Base-by-base conservation (phyloP, 192 early-diverging fungal species). In the Entomortierella chlamydospora region DNA sequence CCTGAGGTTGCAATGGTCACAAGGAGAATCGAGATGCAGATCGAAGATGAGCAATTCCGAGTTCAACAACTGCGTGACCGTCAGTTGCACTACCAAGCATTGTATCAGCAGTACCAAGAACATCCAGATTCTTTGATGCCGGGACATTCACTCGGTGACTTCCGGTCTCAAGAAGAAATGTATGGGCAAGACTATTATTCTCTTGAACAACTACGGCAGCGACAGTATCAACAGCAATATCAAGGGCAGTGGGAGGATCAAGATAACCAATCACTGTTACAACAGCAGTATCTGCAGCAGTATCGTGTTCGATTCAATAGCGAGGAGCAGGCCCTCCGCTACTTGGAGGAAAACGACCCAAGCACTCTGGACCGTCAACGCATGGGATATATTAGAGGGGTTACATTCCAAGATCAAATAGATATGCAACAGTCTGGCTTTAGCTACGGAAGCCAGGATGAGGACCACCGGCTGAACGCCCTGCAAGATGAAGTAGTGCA, bases 1-100 rank as follows among this genome's bases (percentile, higher is more conserved):
- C 7, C 18, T 0, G 71, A 73, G 34, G 47, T 60, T 6, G 62
- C 12, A 4, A 54, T 42, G 37, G 25, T 37, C 17, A 64, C 31
- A 23, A 64, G 45, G 45, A 50, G 49, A 10, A 37, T 52, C 31
- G n/a, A 52, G 10, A 28, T 26, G n/a, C 47, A 28, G 13, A 61
- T 69, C 15, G 29, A 52, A 15, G 22, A 53, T 4, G 28, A 31
- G 8, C 12, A 34, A 0, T 39, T 23, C 31, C 41, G 20, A 29
- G 13, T 57, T 6, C 55, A 51, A 30, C 28, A 68, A 29, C 11
- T 30, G 45, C 41, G 7, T 20, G 31, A 49, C 1, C 2, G 25
- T 12, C 60, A 61, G 9, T 23, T 29, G 22, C n/a, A 54, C 10
- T 25, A 26, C 9, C 28, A 37, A 2, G 11, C 28, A 28, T 56